Evolutionary conservation across 306 rosid genomes (phyloP).

Genomic region (Arachis hypogaea): DNA sequence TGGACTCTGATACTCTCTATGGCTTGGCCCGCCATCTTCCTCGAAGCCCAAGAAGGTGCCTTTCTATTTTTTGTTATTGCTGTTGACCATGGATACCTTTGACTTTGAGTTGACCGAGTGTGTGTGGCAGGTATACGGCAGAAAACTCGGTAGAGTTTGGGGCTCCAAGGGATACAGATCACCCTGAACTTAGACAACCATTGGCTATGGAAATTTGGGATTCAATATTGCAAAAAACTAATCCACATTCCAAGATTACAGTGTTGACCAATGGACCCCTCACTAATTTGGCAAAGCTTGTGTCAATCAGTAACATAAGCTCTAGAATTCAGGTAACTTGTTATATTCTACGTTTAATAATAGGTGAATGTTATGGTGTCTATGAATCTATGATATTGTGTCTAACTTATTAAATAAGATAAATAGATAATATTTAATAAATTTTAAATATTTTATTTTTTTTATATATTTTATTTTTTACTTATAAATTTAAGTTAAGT

Average conservation of each 20-base stretch:
- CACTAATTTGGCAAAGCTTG: constrained; percentile 79
- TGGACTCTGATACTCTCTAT: constrained; percentile 91
- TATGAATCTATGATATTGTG: neutral
- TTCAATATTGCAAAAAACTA: constrained; percentile 50
- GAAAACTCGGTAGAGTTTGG: constrained; percentile 60
- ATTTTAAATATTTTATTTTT: too few relatives aligned
- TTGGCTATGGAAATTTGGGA: constrained; percentile 81
- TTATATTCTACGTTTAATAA: too few relatives aligned
- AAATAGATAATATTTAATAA: too few relatives aligned
- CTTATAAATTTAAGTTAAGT: too few relatives aligned
- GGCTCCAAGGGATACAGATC: constrained; percentile 69
- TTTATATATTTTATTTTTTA: too few relatives aligned
- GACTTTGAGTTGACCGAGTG: neutral
- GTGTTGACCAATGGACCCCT: constrained; percentile 91
- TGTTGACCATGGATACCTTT: too few relatives aligned
- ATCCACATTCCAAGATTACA: constrained; percentile 70
- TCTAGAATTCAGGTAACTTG: constrained; percentile 65
- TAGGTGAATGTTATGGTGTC: too few relatives aligned
- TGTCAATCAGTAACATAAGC: constrained; percentile 50
- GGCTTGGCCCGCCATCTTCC: constrained; percentile 85
- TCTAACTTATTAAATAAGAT: too few relatives aligned
- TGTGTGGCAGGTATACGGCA: constrained; percentile 68
- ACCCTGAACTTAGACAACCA: constrained; percentile 77
- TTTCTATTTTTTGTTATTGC: neutral
- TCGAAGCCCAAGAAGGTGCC: constrained; percentile 84